Evolutionary conservation across 768 basidiomycete species (phyloP).

Genomic region (Hirschioporus abietinus): DNA sequence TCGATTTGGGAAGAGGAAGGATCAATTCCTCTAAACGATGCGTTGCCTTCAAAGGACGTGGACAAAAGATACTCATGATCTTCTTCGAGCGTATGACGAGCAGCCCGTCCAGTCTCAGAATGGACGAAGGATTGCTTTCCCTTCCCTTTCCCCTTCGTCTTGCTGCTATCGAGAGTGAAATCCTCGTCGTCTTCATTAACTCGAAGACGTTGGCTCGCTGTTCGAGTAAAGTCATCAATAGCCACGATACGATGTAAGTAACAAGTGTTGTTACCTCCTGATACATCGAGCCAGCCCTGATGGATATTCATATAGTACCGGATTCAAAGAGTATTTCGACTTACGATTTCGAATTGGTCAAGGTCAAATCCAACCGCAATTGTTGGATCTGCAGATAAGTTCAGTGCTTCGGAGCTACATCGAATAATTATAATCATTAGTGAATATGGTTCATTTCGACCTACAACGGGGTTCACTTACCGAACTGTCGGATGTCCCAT

Average conservation of each 20-base stretch:
- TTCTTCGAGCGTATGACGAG: slow-evolving; percentile 64
- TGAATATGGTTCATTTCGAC: slow-evolving; percentile 6
- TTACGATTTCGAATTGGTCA: slow-evolving; percentile 12
- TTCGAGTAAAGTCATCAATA: neutral
- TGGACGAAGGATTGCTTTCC: slow-evolving; percentile 24
- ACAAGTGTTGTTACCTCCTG: neutral
- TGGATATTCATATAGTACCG: neutral
- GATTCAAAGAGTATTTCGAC: neutral
- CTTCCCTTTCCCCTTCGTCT: slow-evolving; percentile 23
- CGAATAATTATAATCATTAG: neutral
- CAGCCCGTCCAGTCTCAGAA: slow-evolving; percentile 43
- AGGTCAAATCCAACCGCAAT: slow-evolving; percentile 20
- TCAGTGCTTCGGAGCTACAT: slow-evolving; percentile 29
- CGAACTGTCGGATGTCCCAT: slow-evolving; percentile 63
- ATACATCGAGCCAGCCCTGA: neutral
- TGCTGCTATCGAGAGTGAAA: slow-evolving; percentile 16
- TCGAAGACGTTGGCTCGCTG: slow-evolving; percentile 5
- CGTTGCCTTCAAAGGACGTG: slow-evolving; percentile 50
- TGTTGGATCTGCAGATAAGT: slow-evolving; percentile 21
- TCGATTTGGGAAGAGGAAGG: slow-evolving; percentile 54
- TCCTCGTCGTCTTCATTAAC: slow-evolving; percentile 24
- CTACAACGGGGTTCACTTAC: slow-evolving; percentile 31
- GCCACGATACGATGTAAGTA: neutral
- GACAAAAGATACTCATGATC: slow-evolving; percentile 63
- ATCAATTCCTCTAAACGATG: slow-evolving; percentile 23